phyloP scores from a whole-genome alignment of 2,329 filamentous ascomycete species.

The Raffaelea arxii region DNA sequence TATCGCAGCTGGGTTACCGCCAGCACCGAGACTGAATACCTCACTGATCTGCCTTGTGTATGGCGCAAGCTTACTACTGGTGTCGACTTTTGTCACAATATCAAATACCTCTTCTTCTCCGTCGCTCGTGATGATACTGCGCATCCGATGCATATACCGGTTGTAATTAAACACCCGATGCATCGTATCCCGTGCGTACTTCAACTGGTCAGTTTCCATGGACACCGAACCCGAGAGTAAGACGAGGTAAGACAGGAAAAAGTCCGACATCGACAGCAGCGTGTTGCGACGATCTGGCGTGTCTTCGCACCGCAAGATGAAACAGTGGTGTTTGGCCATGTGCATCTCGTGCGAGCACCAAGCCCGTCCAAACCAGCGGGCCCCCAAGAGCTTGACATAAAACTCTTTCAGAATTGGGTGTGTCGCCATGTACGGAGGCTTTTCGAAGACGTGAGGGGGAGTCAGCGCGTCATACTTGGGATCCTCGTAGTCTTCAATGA shows the following conservation, averaged over 20 bases:
- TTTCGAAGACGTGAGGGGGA: not conserved
- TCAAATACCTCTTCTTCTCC: too few relatives aligned
- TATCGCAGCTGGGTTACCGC: not conserved
- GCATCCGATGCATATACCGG: not conserved
- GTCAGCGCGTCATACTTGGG: not conserved
- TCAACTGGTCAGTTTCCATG: not conserved
- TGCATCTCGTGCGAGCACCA: not conserved
- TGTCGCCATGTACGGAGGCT: not conserved
- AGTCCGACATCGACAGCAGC: not conserved
- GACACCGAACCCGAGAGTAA: not conserved
- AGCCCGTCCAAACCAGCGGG: not conserved
- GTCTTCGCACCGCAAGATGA: not conserved
- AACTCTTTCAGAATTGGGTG: not conserved
- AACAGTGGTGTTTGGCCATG: not conserved
- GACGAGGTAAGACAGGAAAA: not conserved
- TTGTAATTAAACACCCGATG: not conserved
- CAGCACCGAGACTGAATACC: not conserved
- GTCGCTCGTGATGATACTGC: not conserved
- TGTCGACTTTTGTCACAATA: not conserved
- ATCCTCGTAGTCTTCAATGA: not conserved
- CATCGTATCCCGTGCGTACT: not conserved
- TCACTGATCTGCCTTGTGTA: not conserved
- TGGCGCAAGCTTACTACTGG: not conserved
- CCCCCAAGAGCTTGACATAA: not conserved
- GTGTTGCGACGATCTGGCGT: not conserved